phyloP scores from a whole-genome alignment of 495 filamentous ascomycete species.

The Amniculicola lignicola region DNA sequence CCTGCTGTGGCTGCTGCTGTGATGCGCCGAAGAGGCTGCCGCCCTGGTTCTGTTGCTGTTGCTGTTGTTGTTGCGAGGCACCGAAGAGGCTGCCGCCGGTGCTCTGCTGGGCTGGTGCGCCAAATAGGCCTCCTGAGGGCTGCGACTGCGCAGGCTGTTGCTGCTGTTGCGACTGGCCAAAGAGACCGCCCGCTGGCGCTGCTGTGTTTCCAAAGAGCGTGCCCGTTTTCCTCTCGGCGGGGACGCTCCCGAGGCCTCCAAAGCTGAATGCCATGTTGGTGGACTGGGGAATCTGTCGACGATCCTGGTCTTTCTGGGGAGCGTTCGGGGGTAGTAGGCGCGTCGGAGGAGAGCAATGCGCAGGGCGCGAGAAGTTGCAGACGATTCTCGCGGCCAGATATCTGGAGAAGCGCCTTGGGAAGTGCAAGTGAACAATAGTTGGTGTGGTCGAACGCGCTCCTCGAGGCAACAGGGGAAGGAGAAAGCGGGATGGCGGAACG shows the following conservation, averaged over 20 bases:
- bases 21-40: constrained; percentile 44
- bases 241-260: not conserved
- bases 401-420: no score
- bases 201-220: constrained; percentile 46
- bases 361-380: no score
- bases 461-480: no score
- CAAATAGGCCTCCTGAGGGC: constrained; percentile 16
- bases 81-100: constrained; percentile 18
- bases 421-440: no score
- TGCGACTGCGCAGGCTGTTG: constrained; percentile 46
- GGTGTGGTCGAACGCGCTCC: no score
- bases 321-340: no score
- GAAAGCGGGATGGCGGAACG: no score
- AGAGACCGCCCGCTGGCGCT: constrained; percentile 36
- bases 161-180: constrained; percentile 31
- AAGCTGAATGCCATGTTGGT: constrained; percentile 8
- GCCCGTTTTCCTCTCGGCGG: constrained; percentile 33
- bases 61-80: constrained; percentile 13
- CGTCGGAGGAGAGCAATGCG: no score
- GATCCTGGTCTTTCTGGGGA: not conserved
- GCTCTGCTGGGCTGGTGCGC: constrained; percentile 10
- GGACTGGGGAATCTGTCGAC: not conserved
- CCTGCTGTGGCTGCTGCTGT: constrained; percentile 46
- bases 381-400: no score
- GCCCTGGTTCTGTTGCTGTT: constrained; percentile 26